Base-by-base conservation (phyloP, 805 yeast genomes). In the Yamadazyma insecticola region DNA sequence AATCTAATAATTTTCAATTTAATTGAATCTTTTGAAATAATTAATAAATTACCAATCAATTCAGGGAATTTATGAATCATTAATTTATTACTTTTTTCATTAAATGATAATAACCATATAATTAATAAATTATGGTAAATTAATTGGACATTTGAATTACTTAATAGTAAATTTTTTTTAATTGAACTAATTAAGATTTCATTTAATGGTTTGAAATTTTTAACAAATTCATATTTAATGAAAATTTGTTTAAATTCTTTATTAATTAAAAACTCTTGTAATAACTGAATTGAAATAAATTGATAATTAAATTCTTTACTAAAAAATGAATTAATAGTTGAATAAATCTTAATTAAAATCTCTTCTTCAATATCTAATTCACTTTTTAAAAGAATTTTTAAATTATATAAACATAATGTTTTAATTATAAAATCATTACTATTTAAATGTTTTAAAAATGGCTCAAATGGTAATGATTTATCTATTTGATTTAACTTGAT, bases 1-100 rank as follows among this genome's bases (percentile, higher is more conserved):
- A 92, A 67, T 52, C 98, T 73, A 19, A 87, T 83, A 33, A 92
- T 77, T 64, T 92, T 92, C 60, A 89, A 95, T 65, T 92, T 92
- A 44, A 90, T 84, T 2, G 96, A 85, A 36, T 77, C 76, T 51
- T 82, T 84, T 17, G 88, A 76, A 28, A 85, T 67, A 23, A 59
- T 57, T 39, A 74, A 67, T 60, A 71, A 69, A 55, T 50, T 66
- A 28, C 64, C 78, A 33, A 73, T 72, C 50, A 72, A 59, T 39
- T 63, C 74, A n/a, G 66, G 75, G 60, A 63, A 85, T 43, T 60
- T 70, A 47, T 60, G 61, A 37, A 67, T 72, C 45, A 72, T 65
- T 40, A 56, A 70, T 40, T 45, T 44, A 36, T 78, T 70, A 23
- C 77, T 67, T 27, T 52, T 42, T n/a, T 57, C 56, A 53, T 76